Evolutionary conservation across 371 early-diverging fungal genomes (phyloP).

Genomic region (Mucor lusitanicus): DNA sequence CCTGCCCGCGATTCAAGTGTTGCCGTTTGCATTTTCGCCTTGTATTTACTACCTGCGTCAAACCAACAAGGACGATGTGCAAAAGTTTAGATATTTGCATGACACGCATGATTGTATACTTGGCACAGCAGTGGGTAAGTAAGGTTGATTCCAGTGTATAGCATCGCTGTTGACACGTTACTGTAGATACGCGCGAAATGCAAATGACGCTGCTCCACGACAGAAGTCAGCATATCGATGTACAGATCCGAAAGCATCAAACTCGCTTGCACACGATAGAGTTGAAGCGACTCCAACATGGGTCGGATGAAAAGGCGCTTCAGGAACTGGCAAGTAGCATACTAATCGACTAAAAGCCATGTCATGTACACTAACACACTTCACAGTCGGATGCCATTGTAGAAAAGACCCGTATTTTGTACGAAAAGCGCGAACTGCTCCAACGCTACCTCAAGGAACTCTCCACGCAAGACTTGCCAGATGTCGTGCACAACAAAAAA

Average conservation of each 20-base stretch:
- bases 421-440: conserved; percentile 10
- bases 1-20: conserved; percentile 26
- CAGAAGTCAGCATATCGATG: conserved; percentile 10
- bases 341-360: no score
- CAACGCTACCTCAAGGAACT: conserved; percentile 17
- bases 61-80: conserved; percentile 25
- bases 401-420: conserved; percentile 14
- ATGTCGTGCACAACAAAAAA: neutral
- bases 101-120: conserved; percentile 41
- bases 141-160: conserved; percentile 1
- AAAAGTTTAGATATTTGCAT: conserved; percentile 27
- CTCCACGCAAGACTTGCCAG: conserved; percentile 10
- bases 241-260: conserved; percentile 12
- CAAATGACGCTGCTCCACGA: conserved; percentile 15
- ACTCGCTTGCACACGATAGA: conserved; percentile 25
- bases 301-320: conserved; percentile 13
- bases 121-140: conserved; percentile 35
- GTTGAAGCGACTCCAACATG: conserved; percentile 21
- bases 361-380: neutral
- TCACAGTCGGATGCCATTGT: neutral
- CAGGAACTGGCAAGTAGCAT: conserved; percentile 15
- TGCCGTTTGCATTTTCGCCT: conserved; percentile 59
- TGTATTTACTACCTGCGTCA: conserved; percentile 50
- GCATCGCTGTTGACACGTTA: neutral
- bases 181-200: conserved; percentile 15